Evolutionary conservation across 371 early-diverging fungal species (phyloP), one percentile per base, ranked within the genome.

Genomic region (Dichotomocladium elegans): DNA sequence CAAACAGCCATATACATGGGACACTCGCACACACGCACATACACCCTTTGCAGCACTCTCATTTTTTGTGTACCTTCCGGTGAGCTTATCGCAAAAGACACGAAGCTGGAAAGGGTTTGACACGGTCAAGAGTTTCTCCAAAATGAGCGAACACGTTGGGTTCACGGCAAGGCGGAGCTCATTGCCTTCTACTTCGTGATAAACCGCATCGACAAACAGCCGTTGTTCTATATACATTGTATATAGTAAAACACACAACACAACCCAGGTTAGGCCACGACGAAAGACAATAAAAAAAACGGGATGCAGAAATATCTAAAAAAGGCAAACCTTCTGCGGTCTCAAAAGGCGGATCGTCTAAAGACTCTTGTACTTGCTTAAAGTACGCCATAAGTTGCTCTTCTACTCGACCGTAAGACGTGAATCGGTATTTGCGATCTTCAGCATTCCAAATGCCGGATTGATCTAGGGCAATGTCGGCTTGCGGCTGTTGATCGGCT

Each of bases 131-230:
- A 94, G 54, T 63, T 91, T 93, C 47, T 94, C 93, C 28, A 94
- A 64, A 28, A 90, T 82, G 9, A 87, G 64, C 0, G 91, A 89
- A 60, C 89, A 83, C n/a, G 83, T 83, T 31, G 86, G 83, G 55
- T 92, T 90, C 0, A 86, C 82, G 0, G 89, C 83, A 14, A 93
- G 60, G 24, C 80, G 65, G 30, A 88, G 61, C 58, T 92, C 92
- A 49, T 88, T 85, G 47, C 83, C 86, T 29, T 87, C 82, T 11
- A 92, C 79, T 70, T 92, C 93, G 15, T 60, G 63, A 52, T 85
- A 93, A 3, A 90, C 87, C 64, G 88, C 91, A 37, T 79, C 74
- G 47, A 94, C 72, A 63, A 94, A 86, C 21, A 87, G 60, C 15
- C 83, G 72, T 45, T 78, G 83, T 46, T 90, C 90, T 83, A 61